A percentile compares a stretch with the other conserved stretches of the same genome.
These are phyloP conservation scores for Amanita rimosa DNA, from an alignment of 768 basidiomycete genomes.

Conservation along the genomic window DNA sequence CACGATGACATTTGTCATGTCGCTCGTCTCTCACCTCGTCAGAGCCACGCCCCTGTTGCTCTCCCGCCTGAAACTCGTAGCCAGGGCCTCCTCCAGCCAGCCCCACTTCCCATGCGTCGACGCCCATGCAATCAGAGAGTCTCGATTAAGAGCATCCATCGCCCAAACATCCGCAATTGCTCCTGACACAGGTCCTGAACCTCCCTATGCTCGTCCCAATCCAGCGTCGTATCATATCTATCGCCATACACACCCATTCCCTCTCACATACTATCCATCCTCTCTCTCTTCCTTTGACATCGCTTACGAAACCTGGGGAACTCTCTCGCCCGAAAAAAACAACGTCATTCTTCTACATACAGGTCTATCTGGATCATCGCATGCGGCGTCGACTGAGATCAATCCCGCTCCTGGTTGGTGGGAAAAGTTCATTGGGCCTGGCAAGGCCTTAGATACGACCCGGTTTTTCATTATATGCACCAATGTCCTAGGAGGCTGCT, in stretches of 20 bases:
- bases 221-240: constrained; percentile 66
- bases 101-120: constrained; percentile 70
- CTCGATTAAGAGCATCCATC: constrained; percentile 26
- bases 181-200: constrained; percentile 61
- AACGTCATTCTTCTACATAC: constrained; percentile 96
- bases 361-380: constrained; percentile 91
- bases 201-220: constrained; percentile 70
- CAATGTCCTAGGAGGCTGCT: constrained; percentile 95
- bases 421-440: constrained; percentile 97
- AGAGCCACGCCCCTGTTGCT: background rate
- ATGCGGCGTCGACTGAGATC: constrained; percentile 70
- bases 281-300: constrained; percentile 67
- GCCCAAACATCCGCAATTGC: constrained; percentile 12
- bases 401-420: constrained; percentile 93
- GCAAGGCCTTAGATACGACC: constrained; percentile 87
- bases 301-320: constrained; percentile 98
- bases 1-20: too few species aligned
- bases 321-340: constrained; percentile 60
- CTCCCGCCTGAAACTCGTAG: background rate
- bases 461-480: constrained; percentile 91
- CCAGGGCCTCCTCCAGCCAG: constrained; percentile 8
- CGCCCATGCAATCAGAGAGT: constrained; percentile 64
- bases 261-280: constrained; percentile 40
- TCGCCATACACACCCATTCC: constrained; percentile 49
- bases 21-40: constrained; percentile 1